Evolutionary conservation across 2,329 filamentous ascomycete species (phyloP), one percentile per base, ranked within the genome.

Genomic region (Apiospora hydei): DNA sequence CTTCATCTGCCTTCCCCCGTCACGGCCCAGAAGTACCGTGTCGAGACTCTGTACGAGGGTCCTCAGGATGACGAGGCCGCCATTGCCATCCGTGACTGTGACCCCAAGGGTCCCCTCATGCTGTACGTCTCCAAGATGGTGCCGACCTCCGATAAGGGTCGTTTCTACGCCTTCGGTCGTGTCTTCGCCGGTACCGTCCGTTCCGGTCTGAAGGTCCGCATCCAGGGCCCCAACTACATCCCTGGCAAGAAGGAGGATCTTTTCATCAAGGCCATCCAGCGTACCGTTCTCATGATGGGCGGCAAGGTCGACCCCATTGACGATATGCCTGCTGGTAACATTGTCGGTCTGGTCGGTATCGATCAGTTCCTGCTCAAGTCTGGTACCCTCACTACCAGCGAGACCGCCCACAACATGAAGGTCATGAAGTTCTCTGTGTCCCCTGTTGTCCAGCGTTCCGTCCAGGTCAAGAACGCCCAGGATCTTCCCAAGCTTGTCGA

Each of bases 381-480:
- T 85, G 96, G 96, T 93, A 99, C 96, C 82, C 93, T 99, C 81
- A 98, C 95, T 87, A 98, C 96, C 84, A 92, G 90, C 84, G 96
- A 99, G 79, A 97, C 94, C 77, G 96, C 96, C 84, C 96, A 99
- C 93, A 99, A 99, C 93, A 89, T 99, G 82, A 98, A 98, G 93
- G 96, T 99, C 88, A 99, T 99, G 96, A 98, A 98, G 91, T 99
- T 99, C 93, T 99, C 96, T 83, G 96, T 99, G 85, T 98, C 96
- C 74, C 96, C 96, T 81, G 96, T 99, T 88, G 96, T 99, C 78
- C 96, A 93, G 88, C 96, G 96, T 80, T 98, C 96, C 86, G 96
- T 99, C 82, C 94, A 98, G 88, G 96, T 98, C 90, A 98, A 98
- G 94, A 99, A 99, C 88, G 96, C 96, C 82, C 95, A 97, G 89